phyloP scores from a whole-genome alignment of 208 protist species.

The Acanthamoeba polyphaga region DNA sequence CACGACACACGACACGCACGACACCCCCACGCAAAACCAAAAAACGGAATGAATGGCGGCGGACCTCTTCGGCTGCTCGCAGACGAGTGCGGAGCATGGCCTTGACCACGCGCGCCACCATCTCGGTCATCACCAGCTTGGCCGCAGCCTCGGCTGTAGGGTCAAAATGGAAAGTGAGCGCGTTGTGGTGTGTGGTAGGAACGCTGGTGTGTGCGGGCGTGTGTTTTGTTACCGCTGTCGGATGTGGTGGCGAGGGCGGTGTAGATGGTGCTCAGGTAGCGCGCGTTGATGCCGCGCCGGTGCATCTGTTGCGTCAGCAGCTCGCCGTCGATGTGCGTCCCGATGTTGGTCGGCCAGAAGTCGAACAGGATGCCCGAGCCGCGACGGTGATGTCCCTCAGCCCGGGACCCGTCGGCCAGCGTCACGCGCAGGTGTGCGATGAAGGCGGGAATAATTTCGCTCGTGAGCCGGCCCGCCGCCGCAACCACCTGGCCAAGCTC shows the following conservation, averaged over 20 bases:
- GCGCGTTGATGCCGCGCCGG: neutral
- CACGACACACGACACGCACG: no score
- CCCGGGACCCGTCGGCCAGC: neutral
- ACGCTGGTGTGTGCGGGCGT: no score
- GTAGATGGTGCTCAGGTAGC: neutral
- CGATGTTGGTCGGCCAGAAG: neutral
- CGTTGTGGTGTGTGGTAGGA: no score
- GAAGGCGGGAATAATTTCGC: neutral
- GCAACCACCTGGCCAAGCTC: neutral
- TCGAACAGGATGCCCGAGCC: neutral
- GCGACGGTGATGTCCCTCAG: no score
- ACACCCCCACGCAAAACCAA: neutral
- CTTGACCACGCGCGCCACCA: constrained; percentile 29
- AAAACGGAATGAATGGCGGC: neutral
- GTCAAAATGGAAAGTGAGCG: neutral
- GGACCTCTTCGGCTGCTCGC: neutral
- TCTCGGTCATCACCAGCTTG: neutral
- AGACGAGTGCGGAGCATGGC: neutral
- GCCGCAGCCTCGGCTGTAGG: neutral
- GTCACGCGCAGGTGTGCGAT: neutral
- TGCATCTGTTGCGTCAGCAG: constrained; percentile 29
- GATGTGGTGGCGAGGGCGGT: neutral
- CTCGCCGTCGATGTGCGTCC: constrained; percentile 36
- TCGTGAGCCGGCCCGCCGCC: neutral
- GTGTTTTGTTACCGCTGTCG: neutral